Evolutionary conservation across 768 basidiomycete genomes (phyloP), one percentile per base, ranked within the genome.

Genomic region (Tephrocybe sp.): DNA sequence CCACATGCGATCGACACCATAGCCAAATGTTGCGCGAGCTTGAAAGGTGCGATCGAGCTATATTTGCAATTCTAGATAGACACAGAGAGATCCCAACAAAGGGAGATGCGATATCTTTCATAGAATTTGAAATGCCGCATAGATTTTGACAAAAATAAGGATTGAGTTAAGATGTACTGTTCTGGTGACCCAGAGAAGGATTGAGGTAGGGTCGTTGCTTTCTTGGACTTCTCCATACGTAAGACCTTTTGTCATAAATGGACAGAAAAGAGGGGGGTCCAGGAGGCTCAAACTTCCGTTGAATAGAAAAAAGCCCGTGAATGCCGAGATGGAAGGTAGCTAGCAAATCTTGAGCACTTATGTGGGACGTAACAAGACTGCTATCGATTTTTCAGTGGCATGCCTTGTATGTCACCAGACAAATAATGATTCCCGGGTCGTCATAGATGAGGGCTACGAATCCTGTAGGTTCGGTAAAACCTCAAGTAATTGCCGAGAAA

Each of bases 301-400:
- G 40, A 47, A 31, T 30, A 54, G 45, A 50, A 47, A 50, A 47
- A n/a, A 54, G 45, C 33, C 53, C 53, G 49, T 54, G 41, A 50
- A 46, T 41, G 39, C 44, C 45, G 48, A 50, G 23, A 50, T 23
- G 22, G 50, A 45, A 51, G 44, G 19, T 9, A 38, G n/a, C n/a
- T 42, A 24, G 24, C 29, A 34, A 50, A n/a, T 37, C 23, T 23
- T 25, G 37, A 21, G 45, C n/a, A n/a, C n/a, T n/a, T n/a, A 24
- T 19, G 40, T 33, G 19, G 47, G 36, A 54, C 53, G 53, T 54
- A 54, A 54, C 21, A 23, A 31, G 45, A 40, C 29, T 24, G 29
- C 39, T 29, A 30, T 27, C 24, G 18, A 50, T 36, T 33, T 43
- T 37, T 37, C n/a, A n/a, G 48, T 43, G 24, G 38, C 9, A 4